Evolutionary conservation across 768 basidiomycete genomes (phyloP), one percentile per base, ranked within the genome.

Genomic region (Aureoboletus auriporus): DNA sequence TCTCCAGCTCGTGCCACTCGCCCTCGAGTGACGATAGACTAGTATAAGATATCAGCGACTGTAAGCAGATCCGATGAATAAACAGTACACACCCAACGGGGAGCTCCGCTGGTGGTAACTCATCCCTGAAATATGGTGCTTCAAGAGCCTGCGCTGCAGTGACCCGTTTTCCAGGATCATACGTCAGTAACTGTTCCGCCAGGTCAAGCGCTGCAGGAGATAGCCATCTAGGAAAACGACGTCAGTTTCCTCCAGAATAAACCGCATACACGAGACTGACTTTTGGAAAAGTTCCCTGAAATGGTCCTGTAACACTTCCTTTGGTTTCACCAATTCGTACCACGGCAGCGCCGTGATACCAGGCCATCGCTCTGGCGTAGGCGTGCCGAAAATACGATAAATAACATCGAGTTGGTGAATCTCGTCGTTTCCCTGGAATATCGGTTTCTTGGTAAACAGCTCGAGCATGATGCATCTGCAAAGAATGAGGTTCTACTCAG

Each of bases 401-500:
- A 99, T 86, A 29, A 88, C 87, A 49, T 97, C 92, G 8, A 99
- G 78, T 64, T 99, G 96, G 58, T 94, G 86, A 36, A 99, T 94
- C 70, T 99, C 96, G 55, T 99, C 96, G 59, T 86, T 89, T 7
- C 96, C 96, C 63, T 97, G 96, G 65, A 99, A 99, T n/a, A 96
- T 78, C 0, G 95, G 93, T 60, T 90, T 93, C 67, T 91, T 92
- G 13, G 88, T 89, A 69, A 89, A 98, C 11, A 99, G 75, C 67
- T 99, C 96, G 39, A 99, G 81, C 87, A 98, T 97, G 59, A 99
- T 99, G 67, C 96, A 98, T 38, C 94, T 98, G 55, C 5, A 53
- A 40, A 41, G 1, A 46, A 17, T 39, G n/a, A 35, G 33, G 28
- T n/a, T n/a, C n/a, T n/a, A 33, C 27, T 27, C 16, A 40, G 9